Conservation (phyloP, 805 yeast species). For the Nakazawaea laoshanensis region DNA sequence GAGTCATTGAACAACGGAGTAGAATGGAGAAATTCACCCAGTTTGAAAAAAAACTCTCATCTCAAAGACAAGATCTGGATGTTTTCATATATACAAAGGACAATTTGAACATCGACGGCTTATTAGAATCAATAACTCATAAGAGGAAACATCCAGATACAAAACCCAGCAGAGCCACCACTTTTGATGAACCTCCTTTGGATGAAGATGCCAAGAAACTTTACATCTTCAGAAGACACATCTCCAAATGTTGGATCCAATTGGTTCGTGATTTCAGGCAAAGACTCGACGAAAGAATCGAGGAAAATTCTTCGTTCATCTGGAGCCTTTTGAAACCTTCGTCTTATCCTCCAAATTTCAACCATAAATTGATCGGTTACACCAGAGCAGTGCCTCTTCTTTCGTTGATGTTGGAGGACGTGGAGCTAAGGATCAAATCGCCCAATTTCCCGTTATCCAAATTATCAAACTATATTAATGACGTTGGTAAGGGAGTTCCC, state of each 20-base stretch:
- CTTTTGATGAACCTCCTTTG: background rate
- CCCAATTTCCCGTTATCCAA: constrained; percentile 44
- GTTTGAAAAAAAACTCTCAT: constrained; percentile 10
- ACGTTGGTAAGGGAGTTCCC: constrained; percentile 81
- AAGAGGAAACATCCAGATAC: constrained; percentile 1
- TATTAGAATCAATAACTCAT: constrained; percentile 2
- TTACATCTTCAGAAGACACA: constrained; percentile 18
- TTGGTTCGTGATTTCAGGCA: constrained; percentile 42
- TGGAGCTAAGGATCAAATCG: constrained; percentile 37
- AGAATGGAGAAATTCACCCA: constrained; percentile 30
- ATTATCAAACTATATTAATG: constrained; percentile 54
- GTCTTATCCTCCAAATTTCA: constrained; percentile 28
- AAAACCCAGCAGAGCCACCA: background rate
- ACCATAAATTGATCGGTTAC: constrained; percentile 38
- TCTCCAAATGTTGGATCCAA: constrained; percentile 57
- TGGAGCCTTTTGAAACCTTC: constrained; percentile 29
- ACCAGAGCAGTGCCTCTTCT: constrained; percentile 44
- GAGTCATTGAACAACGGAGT: constrained; percentile 45
- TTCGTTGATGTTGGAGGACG: constrained; percentile 37
- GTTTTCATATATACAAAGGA: constrained; percentile 1
- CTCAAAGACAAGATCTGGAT: constrained; percentile 1
- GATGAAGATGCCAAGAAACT: constrained; percentile 12
- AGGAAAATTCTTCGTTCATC: constrained; percentile 28
- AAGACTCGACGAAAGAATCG: constrained; percentile 29
- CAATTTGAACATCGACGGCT: constrained; percentile 6